Base-by-base conservation (phyloP, 805 yeast genomes). In the Hanseniaspora vineae region DNA sequence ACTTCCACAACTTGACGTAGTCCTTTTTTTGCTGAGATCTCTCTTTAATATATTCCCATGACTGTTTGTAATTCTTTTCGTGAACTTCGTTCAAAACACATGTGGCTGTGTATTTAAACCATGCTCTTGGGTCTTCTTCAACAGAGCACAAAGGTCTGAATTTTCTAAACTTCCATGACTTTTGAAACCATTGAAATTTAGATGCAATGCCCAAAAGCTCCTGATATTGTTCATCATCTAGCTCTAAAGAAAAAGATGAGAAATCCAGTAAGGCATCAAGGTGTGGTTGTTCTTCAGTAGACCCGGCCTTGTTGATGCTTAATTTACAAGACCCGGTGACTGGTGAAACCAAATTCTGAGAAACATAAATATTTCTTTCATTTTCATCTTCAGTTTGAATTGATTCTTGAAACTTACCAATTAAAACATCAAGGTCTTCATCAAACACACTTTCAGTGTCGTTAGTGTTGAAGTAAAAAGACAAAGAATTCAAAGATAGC, bases 281-380 rank as follows among this genome's bases (percentile, higher is more conserved):
- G 59, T 85, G 92, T 6, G 92, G 92, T 35, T 64, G 65, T 0
- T 68, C 61, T 42, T 77, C 81, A 0, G 90, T 80, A 1, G 92
- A 73, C 1, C 92, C 92, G 4, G 69, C 61, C 60, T 92, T 92
- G 65, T 85, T 85, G 14, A 92, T 67, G 0, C 88, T 80, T 33
- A 94, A 64, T 56, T 80, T 82, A 35, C 97, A 97, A 40, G 72
- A 69, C 23, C 97, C 97, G 10, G 87, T 78, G 1, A 92, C 96
- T 0, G 99, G 99, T 49, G 81, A 76, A 50, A 92, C 65, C 9
- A 92, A 66, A 54, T 72, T 82, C 53, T 81, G 84, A 11, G 19
- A 10, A 44, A 11, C 17, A 35, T 15, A 15, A 31, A 70, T 61
- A 19, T 60, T 58, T 10, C 66, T 55, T n/a, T 56, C 40, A 1